These are phyloP conservation scores for Phoma sp. DNA, from an alignment of 2,329 filamentous ascomycete genomes.

Conservation along the genomic window DNA sequence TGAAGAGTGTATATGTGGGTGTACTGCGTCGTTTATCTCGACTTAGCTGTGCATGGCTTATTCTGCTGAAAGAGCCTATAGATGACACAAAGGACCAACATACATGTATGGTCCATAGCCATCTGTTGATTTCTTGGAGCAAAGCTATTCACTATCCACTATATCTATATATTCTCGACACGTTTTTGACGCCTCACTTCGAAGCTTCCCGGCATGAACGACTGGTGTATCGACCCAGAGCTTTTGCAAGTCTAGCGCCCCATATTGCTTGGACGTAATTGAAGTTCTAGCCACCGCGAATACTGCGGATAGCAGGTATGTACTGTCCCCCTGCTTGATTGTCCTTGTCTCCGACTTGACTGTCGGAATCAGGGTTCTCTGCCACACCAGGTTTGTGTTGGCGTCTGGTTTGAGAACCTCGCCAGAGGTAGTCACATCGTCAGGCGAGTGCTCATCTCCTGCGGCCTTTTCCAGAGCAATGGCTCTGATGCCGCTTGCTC, in stretches of 20 bases:
- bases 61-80: too few relatives aligned
- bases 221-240: conserved; percentile 35
- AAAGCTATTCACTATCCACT: background rate
- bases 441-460: background rate
- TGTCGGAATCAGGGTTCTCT: conserved; percentile 41
- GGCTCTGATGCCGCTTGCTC: conserved; percentile 33
- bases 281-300: conserved; percentile 31
- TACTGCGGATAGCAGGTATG: conserved; percentile 28
- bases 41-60: too few relatives aligned
- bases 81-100: too few relatives aligned
- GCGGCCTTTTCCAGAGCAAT: background rate
- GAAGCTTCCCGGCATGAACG: background rate
- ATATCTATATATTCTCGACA: background rate
- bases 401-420: conserved; percentile 43
- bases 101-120: background rate
- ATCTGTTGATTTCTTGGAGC: too few relatives aligned
- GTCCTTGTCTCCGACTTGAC: conserved; percentile 11
- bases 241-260: conserved; percentile 17
- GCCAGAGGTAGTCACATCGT: background rate
- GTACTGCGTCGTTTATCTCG: too few relatives aligned
- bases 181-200: background rate
- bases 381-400: conserved; percentile 46
- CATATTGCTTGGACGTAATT: conserved; percentile 21
- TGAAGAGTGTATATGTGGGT: too few relatives aligned
- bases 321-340: background rate